These are phyloP conservation scores for Venturia pyrina DNA, from an alignment of 2,329 filamentous ascomycete species.

Conservation along the genomic window DNA sequence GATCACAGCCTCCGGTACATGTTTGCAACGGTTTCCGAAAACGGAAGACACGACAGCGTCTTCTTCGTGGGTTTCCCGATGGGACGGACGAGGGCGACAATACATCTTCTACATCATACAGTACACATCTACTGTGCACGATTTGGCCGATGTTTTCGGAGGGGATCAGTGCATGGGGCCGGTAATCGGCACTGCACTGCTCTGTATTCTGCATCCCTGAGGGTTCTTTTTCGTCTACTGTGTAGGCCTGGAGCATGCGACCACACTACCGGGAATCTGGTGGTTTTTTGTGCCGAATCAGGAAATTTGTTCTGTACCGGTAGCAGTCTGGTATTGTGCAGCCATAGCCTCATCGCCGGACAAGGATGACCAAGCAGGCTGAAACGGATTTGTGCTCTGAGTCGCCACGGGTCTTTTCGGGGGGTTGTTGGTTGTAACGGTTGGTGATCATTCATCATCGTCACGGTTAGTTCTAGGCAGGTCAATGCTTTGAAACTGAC, in stretches of 20 bases:
- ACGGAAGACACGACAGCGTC: background rate
- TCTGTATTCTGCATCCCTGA: background rate
- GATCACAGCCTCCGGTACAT: background rate
- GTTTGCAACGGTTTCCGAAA: background rate
- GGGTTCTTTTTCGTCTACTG: background rate
- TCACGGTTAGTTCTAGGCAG: too few species aligned
- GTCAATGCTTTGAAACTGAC: background rate
- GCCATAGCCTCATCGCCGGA: background rate
- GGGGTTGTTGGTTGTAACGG: too few species aligned
- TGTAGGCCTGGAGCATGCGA: background rate
- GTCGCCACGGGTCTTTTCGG: too few species aligned
- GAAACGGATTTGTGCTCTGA: background rate
- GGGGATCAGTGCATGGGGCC: background rate
- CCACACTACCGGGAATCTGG: too few species aligned
- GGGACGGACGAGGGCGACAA: background rate
- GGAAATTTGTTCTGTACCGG: background rate
- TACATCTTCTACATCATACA: too few species aligned
- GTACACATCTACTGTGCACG: too few species aligned
- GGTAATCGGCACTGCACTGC: background rate
- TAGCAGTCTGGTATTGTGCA: background rate
- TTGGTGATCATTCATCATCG: too few species aligned
- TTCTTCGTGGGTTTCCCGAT: background rate
- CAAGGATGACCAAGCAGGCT: background rate
- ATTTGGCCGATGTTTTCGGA: background rate
- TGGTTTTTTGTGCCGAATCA: background rate